Evolutionary conservation across 2,329 filamentous ascomycete species (phyloP), one percentile per base, ranked within the genome.

Genomic region (Graphiopsis chlorocephala): DNA sequence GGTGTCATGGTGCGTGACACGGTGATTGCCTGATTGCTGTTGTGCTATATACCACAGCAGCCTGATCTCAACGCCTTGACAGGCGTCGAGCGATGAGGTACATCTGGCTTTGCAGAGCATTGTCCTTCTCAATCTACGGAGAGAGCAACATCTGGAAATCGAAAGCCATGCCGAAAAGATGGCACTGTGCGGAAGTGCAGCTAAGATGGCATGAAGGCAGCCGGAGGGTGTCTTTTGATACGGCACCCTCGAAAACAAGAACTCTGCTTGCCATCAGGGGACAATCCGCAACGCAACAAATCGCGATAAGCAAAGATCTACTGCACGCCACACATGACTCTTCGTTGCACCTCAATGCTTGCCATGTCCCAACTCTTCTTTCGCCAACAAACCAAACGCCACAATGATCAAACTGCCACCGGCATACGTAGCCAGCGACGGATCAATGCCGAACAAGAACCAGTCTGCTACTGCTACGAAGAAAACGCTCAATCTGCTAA

Each of bases 401-500:
- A 74, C 68, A 26, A 74, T 68, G 29, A 76, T 73, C 47, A 74
- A 6, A 14, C 58, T 68, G 6, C 74, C 74, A 26, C 74, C 74
- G 14, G 70, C 67, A 48, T 75, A 76, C 3, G 74, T 75, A 4
- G 73, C 71, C 4, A 70, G 28, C 0, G 70, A 72, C 15, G 74
- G 74, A 23, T 56, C 67, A 6, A 75, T 61, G 26, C 68, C 72
- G 64, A 73, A 76, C 33, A 75, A 61, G n/a, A 75, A 28, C 73
- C 73, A 74, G 61, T 76, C 74, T n/a, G 72, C 71, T 14, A 76
- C 55, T 29, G 73, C 72, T 6, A 74, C 72, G 65, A 73, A 73
- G 68, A 74, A 74, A 20, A 75, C 72, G 57, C 69, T 71, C 48
- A 76, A 60, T 12, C 68, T 70, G 58, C 45, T 8, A 12, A 11